A percentile compares a stretch with the other conserved stretches of the same genome.
Evolutionary conservation across 192 early-diverging fungal species (phyloP).

Genomic region (Umbelopsis sp.): DNA sequence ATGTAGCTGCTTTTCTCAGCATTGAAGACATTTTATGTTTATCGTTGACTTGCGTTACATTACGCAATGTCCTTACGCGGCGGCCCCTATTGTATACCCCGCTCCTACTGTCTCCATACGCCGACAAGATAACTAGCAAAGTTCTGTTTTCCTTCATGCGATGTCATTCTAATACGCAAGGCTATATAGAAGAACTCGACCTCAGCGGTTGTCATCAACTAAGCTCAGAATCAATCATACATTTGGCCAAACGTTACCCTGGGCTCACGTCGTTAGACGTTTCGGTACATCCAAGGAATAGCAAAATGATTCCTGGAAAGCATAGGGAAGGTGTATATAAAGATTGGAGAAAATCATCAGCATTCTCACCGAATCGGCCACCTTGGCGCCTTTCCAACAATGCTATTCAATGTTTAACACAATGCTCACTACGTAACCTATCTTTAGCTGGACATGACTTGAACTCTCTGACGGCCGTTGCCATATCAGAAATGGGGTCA

Average conservation of each 20-base stretch:
- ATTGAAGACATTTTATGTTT: slow-evolving; percentile 30
- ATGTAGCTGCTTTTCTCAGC: slow-evolving; percentile 20
- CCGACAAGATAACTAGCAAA: slow-evolving; percentile 13
- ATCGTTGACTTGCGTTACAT: slow-evolving; percentile 13
- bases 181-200: slow-evolving; percentile 12
- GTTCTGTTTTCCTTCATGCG: slow-evolving; percentile 22
- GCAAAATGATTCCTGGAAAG: slow-evolving; percentile 10
- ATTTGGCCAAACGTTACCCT: neutral
- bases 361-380: neutral
- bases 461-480: neutral
- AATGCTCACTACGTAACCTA: slow-evolving; percentile 10
- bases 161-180: neutral
- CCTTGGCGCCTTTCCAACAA: slow-evolving; percentile 14
- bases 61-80: slow-evolving; percentile 20
- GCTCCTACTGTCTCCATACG: slow-evolving; percentile 29
- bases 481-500: neutral
- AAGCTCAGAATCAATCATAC: slow-evolving; percentile 12
- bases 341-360: slow-evolving; percentile 18
- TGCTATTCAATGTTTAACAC: neutral
- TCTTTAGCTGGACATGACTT: slow-evolving; percentile 14
- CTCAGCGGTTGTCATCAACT: slow-evolving; percentile 24
- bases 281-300: slow-evolving; percentile 14
- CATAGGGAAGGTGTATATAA: slow-evolving; percentile 14
- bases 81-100: slow-evolving; percentile 26
- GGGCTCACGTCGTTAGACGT: neutral